Percentiles rank a stretch among this genome's conserved stretches.
phyloP scores from a whole-genome alignment of 2,329 filamentous ascomycete genomes.

The Apiospora saccharicola region DNA sequence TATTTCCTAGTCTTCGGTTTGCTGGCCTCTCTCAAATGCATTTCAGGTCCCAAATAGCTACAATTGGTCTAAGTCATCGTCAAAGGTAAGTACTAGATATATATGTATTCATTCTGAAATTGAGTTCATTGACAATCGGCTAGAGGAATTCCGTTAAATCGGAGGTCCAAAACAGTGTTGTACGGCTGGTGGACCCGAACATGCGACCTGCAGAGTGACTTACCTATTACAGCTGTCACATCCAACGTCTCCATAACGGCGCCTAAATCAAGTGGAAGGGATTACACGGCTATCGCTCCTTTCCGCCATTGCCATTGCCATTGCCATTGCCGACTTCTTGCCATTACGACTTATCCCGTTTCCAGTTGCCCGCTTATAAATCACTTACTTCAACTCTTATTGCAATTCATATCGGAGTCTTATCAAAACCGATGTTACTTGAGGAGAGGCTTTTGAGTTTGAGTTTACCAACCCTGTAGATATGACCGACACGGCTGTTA shows the following conservation, averaged over 20 bases:
- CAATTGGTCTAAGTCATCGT: too few species aligned
- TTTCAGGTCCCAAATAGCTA: too few species aligned
- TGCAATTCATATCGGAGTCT: too few species aligned
- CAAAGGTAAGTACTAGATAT: background rate
- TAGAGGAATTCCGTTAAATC: background rate
- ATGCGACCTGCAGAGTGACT: background rate
- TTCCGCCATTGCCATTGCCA: too few species aligned
- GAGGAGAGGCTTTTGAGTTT: too few species aligned
- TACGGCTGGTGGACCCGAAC: background rate
- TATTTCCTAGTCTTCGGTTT: too few species aligned
- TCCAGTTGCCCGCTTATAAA: too few species aligned
- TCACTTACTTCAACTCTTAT: too few species aligned
- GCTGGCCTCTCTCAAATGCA: too few species aligned
- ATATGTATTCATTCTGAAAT: background rate
- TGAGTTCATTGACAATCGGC: background rate
- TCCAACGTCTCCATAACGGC: background rate
- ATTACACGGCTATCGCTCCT: background rate
- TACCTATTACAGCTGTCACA: conserved; percentile 1
- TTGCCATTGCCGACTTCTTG: too few species aligned
- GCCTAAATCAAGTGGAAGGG: background rate
- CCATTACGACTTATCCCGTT: too few species aligned
- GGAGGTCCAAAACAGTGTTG: background rate
- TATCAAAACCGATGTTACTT: too few species aligned
- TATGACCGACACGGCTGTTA: background rate
- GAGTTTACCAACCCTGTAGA: background rate